Conservation (phyloP, 805 yeast genomes). For the Pichia sporocuriosa region DNA sequence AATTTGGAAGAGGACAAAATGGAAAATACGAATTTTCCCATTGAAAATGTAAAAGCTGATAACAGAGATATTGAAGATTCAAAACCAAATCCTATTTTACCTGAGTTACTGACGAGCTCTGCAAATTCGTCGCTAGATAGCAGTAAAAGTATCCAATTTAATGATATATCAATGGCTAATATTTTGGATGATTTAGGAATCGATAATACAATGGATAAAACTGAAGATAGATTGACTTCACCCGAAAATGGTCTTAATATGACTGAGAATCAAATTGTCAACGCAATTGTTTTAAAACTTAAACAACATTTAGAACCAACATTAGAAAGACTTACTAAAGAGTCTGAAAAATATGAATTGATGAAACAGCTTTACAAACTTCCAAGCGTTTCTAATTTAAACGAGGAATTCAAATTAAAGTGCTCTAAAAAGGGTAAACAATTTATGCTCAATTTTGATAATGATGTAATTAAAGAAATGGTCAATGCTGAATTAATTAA, state of each 20-base stretch:
- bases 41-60: too few species aligned
- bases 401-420: conserved; percentile 9
- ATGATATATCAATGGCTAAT: conserved; percentile 6
- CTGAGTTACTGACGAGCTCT: too few species aligned
- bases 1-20: conserved; percentile 2
- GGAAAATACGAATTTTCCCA: not conserved
- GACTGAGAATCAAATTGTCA: conserved; percentile 7
- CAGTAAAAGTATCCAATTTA: conserved; percentile 1
- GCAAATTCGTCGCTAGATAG: conserved; percentile 1
- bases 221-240: not conserved
- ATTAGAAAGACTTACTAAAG: conserved; percentile 15
- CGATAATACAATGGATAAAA: not conserved
- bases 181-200: conserved; percentile 2
- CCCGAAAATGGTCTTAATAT: not conserved
- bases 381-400: conserved; percentile 24
- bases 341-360: conserved; percentile 21
- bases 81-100: too few species aligned
- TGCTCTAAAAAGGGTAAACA: conserved; percentile 7
- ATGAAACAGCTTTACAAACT: conserved; percentile 21
- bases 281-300: conserved; percentile 12
- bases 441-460: conserved; percentile 12
- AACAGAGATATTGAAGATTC: too few species aligned
- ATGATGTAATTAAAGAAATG: conserved; percentile 6
- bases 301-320: conserved; percentile 22
- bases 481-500: conserved; percentile 6